Conservation (phyloP, 441 rosid species). For the Metrosideros polymorpha region DNA sequence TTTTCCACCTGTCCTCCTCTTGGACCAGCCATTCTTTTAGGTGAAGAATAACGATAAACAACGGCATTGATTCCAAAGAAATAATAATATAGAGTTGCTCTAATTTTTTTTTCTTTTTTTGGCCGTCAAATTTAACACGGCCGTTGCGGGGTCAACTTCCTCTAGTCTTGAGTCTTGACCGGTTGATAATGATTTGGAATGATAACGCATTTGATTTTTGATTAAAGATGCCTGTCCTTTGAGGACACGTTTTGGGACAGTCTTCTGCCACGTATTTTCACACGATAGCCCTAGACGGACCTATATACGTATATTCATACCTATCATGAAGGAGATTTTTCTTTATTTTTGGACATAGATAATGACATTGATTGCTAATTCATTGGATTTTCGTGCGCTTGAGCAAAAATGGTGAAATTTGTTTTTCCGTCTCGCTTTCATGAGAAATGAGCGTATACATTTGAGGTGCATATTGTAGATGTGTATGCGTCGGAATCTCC, state of each 20-base stretch:
- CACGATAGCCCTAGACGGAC: background rate
- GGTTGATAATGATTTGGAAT: background rate
- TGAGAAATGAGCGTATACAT: background rate
- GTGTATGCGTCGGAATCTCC: background rate
- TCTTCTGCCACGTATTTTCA: background rate
- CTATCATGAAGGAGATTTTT: background rate
- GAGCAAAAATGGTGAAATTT: background rate
- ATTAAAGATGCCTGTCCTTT: background rate
- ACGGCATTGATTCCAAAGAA: background rate
- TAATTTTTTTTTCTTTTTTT: background rate
- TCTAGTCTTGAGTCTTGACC: background rate
- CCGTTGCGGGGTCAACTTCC: background rate
- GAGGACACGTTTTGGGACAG: background rate
- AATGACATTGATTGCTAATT: background rate
- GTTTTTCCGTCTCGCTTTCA: background rate
- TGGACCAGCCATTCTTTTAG: background rate
- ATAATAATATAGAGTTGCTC: background rate
- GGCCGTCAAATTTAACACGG: background rate
- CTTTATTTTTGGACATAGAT: background rate
- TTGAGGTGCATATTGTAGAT: background rate
- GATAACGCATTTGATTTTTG: background rate
- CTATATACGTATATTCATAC: background rate
- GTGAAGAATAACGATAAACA: background rate
- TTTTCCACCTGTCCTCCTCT: background rate
- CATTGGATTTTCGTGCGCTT: background rate